Evolutionary conservation across 805 yeast genomes (phyloP).

Genomic region (Spathaspora girioi): DNA sequence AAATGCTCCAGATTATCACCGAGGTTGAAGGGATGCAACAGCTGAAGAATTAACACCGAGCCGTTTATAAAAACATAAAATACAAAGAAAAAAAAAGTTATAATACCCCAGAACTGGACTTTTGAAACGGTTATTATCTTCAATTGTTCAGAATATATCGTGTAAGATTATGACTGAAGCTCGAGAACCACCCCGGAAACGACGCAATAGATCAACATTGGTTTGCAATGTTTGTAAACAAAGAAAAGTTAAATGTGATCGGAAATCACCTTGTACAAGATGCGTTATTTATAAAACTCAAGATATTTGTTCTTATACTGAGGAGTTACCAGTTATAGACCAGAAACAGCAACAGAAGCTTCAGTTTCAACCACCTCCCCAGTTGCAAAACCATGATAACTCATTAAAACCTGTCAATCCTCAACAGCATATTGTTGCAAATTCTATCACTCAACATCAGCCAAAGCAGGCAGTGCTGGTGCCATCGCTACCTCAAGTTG

Average conservation of each 20-base stretch:
- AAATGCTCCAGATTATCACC: background rate
- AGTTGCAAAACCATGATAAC: too few species aligned
- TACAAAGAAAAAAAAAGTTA: background rate
- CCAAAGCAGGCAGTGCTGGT: too few species aligned
- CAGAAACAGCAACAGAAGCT: background rate
- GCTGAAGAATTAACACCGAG: background rate
- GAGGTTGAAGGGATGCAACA: background rate
- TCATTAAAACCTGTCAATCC: background rate
- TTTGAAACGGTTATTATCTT: background rate
- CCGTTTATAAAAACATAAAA: background rate
- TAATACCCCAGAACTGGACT: background rate
- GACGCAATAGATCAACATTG: constrained; percentile 3
- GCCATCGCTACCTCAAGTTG: background rate
- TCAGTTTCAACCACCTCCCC: background rate
- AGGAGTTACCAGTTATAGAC: background rate
- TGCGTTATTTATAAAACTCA: constrained; percentile 2
- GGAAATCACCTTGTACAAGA: constrained; percentile 4
- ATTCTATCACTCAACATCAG: too few species aligned
- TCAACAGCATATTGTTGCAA: background rate
- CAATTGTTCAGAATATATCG: background rate
- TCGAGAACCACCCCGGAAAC: background rate
- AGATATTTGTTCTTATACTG: constrained; percentile 3
- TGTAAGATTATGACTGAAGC: background rate
- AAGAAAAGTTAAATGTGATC: constrained; percentile 6
- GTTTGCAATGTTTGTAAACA: constrained; percentile 5